Base-by-base conservation (phyloP, 345 rosid genomes). In the Aquilaria malaccensis region DNA sequence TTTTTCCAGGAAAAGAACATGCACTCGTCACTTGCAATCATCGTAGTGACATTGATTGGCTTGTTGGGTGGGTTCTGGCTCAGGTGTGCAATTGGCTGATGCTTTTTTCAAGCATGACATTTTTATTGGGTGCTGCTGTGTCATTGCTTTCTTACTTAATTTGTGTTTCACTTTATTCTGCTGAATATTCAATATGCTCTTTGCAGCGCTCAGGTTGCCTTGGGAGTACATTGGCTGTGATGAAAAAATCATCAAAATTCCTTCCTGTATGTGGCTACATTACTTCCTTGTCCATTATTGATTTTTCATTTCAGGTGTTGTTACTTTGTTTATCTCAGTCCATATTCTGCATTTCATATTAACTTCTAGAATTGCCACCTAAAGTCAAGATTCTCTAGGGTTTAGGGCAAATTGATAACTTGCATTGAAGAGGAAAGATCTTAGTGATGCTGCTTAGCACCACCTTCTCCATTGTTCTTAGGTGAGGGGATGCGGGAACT, bases 1-100 rank as follows among this genome's bases (percentile, higher is more conserved):
- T 41, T 67, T 43, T 56, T 73, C 59, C 80, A 94, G 97, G 99
- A 33, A 88, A 84, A 72, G 99, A 90, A 61, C 97, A 88, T 70
- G 96, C 95, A 3, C 89, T 94, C 74, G 79, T 88, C 51, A 65
- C 86, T 45, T 74, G 81, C 76, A 94, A 94, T 73, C 99, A 94
- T 76, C 86, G 67, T 61, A 90, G 99, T 57, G 99, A 90, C 66
- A 81, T 94, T 57, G 99, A 90, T 67, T 88, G 99, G 99, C 90
- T 94, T 69, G 87, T 94, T 52, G 99, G 99, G 66, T 94, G 97
- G 97, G 63, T 84, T 62, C 66, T 83, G 74, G 97, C 99, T 79
- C 89, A 94, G 99, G 99, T 94, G 58, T 65, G 56, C 70, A 47
- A 33, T 41, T 30, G 55, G 5, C 43, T 37, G 43, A 3, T 37